These are phyloP conservation scores for Abrus precatorius DNA, from an alignment of 306 rosid genomes.

Conservation along the genomic window DNA sequence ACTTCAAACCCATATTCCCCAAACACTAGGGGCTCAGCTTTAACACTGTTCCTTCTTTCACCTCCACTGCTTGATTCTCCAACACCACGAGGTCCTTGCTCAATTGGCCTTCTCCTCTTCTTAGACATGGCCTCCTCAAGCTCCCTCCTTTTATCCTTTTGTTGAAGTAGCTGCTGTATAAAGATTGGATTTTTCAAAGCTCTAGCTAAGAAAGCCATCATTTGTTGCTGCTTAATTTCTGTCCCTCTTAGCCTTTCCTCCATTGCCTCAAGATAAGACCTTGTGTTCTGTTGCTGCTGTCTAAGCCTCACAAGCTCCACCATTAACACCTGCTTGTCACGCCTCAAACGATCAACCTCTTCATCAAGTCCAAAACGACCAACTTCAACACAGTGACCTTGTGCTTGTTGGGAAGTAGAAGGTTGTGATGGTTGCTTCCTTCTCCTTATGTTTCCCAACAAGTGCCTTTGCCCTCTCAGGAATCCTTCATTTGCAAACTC, in stretches of 20 bases:
- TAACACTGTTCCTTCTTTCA: conserved; percentile 43
- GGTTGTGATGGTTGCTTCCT: conserved; percentile 70
- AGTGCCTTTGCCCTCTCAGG: conserved; percentile 72
- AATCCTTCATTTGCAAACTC: conserved; percentile 91
- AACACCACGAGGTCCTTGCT: conserved; percentile 58
- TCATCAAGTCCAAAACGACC: conserved; percentile 75
- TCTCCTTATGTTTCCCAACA: conserved; percentile 73
- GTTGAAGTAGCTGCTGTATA: conserved; percentile 72
- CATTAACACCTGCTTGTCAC: conserved; percentile 78
- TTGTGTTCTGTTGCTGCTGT: conserved; percentile 87
- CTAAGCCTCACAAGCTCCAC: conserved; percentile 87
- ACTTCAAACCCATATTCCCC: conserved; percentile 58
- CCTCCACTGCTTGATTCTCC: conserved; percentile 53
- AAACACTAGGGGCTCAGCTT: conserved; percentile 62
- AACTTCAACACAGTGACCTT: conserved; percentile 66
- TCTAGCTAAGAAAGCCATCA: conserved; percentile 95
- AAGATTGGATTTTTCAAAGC: conserved; percentile 88
- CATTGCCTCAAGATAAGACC: conserved; percentile 67
- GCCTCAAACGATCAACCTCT: conserved; percentile 70
- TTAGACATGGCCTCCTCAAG: conserved; percentile 76
- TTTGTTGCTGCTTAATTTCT: conserved; percentile 82
- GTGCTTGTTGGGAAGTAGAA: conserved; percentile 47
- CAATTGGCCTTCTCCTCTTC: conserved; percentile 91
- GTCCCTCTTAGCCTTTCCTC: conserved; percentile 78
- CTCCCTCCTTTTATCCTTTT: conserved; percentile 69